Evolutionary conservation across 164 flowering plant genomes (phyloP).

Genomic region (Akebia trifoliata): DNA sequence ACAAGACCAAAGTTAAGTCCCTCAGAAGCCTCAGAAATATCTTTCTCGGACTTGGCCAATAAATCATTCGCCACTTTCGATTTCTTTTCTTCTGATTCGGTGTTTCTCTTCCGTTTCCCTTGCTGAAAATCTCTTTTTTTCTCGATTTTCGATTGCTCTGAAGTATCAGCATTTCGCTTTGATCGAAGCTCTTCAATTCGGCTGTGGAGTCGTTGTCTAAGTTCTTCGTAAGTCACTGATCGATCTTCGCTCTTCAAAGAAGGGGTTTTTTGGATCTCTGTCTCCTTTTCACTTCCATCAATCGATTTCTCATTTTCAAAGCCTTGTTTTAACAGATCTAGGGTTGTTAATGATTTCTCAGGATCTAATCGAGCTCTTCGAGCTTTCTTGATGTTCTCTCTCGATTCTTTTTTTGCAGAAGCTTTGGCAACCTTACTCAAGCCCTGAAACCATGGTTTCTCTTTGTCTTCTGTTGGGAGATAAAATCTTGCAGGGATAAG

Average conservation of each 20-base stretch:
- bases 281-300: slow-evolving; percentile 4
- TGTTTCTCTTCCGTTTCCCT: slow-evolving; percentile 48
- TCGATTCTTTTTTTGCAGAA: slow-evolving; percentile 52
- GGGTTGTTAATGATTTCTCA: slow-evolving; percentile 51
- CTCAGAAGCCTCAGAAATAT: slow-evolving; percentile 40
- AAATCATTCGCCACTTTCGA: slow-evolving; percentile 2
- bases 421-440: slow-evolving; percentile 65
- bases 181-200: slow-evolving; percentile 50
- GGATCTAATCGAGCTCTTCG: slow-evolving; percentile 81
- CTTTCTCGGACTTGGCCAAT: slow-evolving; percentile 25
- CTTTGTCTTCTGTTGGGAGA: slow-evolving; percentile 42
- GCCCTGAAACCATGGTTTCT: slow-evolving; percentile 72
- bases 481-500: slow-evolving; percentile 69
- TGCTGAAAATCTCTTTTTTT: slow-evolving; percentile 21
- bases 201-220: slow-evolving; percentile 41
- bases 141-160: slow-evolving; percentile 16
- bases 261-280: background rate
- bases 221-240: slow-evolving; percentile 64
- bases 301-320: slow-evolving; percentile 35
- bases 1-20: slow-evolving; percentile 60
- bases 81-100: slow-evolving; percentile 23
- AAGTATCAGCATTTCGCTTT: slow-evolving; percentile 27
- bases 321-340: slow-evolving; percentile 54
- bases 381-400: slow-evolving; percentile 67
- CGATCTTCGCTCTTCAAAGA: slow-evolving; percentile 27